Evolutionary conservation across 2,329 filamentous ascomycete genomes (phyloP).

Genomic region (Triangularia verruculosa): DNA sequence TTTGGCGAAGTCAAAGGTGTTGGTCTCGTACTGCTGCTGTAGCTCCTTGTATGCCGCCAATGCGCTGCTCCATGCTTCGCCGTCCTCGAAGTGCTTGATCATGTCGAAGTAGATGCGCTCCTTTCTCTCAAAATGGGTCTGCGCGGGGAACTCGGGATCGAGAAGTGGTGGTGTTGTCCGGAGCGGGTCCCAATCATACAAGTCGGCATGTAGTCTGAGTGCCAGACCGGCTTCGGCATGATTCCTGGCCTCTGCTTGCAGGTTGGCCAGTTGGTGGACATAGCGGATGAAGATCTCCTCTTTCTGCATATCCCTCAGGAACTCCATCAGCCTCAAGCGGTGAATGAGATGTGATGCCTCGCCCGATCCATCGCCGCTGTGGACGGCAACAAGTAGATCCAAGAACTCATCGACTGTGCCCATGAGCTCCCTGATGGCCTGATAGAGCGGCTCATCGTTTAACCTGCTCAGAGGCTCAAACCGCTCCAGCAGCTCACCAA

Average conservation of each 20-base stretch:
- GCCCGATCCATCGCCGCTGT: constrained; percentile 68
- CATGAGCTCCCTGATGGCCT: constrained; percentile 74
- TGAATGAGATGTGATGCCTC: constrained; percentile 85
- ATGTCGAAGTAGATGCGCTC: constrained; percentile 91
- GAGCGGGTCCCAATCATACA: constrained; percentile 85
- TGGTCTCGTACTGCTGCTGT: constrained; percentile 84
- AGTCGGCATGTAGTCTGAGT: constrained; percentile 82
- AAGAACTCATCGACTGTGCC: constrained; percentile 85
- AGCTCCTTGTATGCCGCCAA: constrained; percentile 87
- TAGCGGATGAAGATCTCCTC: constrained; percentile 96
- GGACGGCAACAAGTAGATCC: constrained; percentile 85
- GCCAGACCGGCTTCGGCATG: constrained; percentile 86
- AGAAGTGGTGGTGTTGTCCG: constrained; percentile 61
- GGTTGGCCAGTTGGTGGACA: constrained; percentile 81
- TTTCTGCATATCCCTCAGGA: constrained; percentile 93
- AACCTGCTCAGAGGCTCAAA: constrained; percentile 69
- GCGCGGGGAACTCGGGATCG: constrained; percentile 76
- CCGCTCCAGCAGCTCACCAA: constrained; percentile 76
- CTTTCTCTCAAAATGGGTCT: constrained; percentile 88
- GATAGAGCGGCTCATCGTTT: constrained; percentile 69
- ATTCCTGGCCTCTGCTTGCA: constrained; percentile 74
- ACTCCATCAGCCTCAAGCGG: constrained; percentile 88
- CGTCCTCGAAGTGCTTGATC: constrained; percentile 91
- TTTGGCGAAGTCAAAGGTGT: constrained; percentile 87
- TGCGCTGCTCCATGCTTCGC: constrained; percentile 89